phyloP scores from a whole-genome alignment of 352 stramenopile species.

The Phytophthora pistaciae region DNA sequence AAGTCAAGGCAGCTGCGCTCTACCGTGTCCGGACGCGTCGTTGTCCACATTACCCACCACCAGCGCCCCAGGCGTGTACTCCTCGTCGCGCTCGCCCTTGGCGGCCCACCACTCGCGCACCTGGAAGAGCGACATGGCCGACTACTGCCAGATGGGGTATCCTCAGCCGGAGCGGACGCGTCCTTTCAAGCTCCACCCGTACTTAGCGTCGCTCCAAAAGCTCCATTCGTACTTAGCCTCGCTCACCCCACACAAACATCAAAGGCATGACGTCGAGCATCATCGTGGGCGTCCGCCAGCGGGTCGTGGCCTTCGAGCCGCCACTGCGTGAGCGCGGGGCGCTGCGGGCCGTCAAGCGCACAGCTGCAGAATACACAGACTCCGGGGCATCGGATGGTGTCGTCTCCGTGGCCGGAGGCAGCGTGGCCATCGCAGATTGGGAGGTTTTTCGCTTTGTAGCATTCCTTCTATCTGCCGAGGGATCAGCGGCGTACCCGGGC shows the following conservation, averaged over 20 bases:
- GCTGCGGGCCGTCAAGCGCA: conserved; percentile 28
- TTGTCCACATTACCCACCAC: conserved; percentile 91
- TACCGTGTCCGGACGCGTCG: conserved; percentile 63
- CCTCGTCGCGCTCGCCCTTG: conserved; percentile 76
- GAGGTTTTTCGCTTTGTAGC: conserved; percentile 46
- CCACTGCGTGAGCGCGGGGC: conserved; percentile 39
- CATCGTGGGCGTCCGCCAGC: conserved; percentile 45
- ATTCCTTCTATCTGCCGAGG: conserved; percentile 38
- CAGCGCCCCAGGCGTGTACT: conserved; percentile 83
- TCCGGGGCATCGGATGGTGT: not conserved
- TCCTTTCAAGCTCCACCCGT: conserved; percentile 36
- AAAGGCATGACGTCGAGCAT: conserved; percentile 26
- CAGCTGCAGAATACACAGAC: conserved; percentile 1
- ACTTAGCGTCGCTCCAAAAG: conserved; percentile 16
- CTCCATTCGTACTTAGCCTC: conserved; percentile 1
- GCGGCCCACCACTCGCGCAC: conserved; percentile 90
- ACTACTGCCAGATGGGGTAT: conserved; percentile 8
- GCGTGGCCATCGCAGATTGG: conserved; percentile 44
- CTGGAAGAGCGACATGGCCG: conserved; percentile 91
- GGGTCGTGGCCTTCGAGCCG: conserved; percentile 56
- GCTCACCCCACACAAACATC: too few relatives aligned
- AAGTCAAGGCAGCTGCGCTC: not conserved
- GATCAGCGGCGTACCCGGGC: conserved; percentile 28
- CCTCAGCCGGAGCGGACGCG: conserved; percentile 22
- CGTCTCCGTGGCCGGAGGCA: conserved; percentile 10